These are phyloP conservation scores for Russula sp. DNA, from an alignment of 768 basidiomycete genomes.

Conservation along the genomic window DNA sequence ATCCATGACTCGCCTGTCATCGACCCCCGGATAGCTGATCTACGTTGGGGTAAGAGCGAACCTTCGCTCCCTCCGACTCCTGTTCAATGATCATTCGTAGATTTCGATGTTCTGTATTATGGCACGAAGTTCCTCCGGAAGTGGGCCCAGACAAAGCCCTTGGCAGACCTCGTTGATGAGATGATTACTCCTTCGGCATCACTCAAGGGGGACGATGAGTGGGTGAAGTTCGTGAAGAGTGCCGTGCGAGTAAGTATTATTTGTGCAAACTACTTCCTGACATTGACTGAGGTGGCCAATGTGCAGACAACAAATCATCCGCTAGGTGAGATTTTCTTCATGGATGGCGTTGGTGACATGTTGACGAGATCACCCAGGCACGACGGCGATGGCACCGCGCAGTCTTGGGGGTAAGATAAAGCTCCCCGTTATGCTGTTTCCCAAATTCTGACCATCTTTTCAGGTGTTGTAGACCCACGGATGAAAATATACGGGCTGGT, in stretches of 20 bases:
- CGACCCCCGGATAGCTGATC: conserved; percentile 17
- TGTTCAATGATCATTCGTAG: neutral
- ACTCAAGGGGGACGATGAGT: conserved; percentile 9
- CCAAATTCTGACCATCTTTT: neutral
- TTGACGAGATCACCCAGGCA: conserved; percentile 1
- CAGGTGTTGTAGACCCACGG: conserved; percentile 19
- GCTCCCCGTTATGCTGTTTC: neutral
- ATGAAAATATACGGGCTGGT: conserved; percentile 21
- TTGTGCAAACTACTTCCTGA: neutral
- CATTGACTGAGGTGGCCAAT: neutral
- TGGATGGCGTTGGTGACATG: neutral
- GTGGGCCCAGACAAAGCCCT: conserved; percentile 19
- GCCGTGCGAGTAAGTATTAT: conserved; percentile 14
- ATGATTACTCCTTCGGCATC: conserved; percentile 18
- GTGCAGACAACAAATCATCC: conserved; percentile 22
- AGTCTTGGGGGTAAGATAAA: conserved; percentile 13
- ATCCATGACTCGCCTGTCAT: conserved; percentile 12
- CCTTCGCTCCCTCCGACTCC: neutral
- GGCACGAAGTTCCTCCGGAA: conserved; percentile 19
- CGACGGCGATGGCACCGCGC: conserved; percentile 23
- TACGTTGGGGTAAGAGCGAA: conserved; percentile 17
- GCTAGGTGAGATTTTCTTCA: neutral
- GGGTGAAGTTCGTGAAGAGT: conserved; percentile 17
- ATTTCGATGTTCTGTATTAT: conserved; percentile 19
- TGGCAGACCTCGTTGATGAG: conserved; percentile 11